Base-by-base conservation (phyloP, 176 grass and related monocot species). In the Paspalum notatum region DNA sequence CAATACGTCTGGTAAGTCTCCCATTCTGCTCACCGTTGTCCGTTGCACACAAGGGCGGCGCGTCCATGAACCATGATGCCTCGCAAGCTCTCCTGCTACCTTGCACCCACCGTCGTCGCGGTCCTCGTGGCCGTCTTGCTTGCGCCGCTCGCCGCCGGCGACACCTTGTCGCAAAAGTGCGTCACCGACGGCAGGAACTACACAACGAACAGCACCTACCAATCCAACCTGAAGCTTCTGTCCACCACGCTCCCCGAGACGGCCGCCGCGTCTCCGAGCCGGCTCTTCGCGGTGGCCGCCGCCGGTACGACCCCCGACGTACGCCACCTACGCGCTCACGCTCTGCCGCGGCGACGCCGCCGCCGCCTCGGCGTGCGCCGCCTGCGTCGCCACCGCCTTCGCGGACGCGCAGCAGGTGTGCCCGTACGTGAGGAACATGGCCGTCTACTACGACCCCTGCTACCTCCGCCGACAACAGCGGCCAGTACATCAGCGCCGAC, bases 311-410 rank as follows among this genome's bases (percentile, higher is more conserved):
- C 53, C 62, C 80, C n/a, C n/a, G n/a, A n/a, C 88, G 0, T 56
- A 90, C 66, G 63, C 11, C 2, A 66, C 83, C 72, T 90, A 64
- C 21, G 85, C 24, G 20, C 82, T 83, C 13, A 66, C 74, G 54
- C 85, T 91, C 60, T 91, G 89, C 79, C 88, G 88, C 63, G 84
- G 84, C 6, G 88, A 90, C 39, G 55, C 78, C 43, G 68, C 81
- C 8, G 71, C 77, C 72, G 7, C 5, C 1, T n/a, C n/a, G n/a
- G 24, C 52, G 21, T 90, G 88, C 85, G 56, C 71, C 43, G n/a
- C 18, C 44, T 90, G 88, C 59, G 58, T 90, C 56, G 40, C 40
- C 40, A 42, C 3, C 40, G 40, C 40, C 40, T 42, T 42, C 70
- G 17, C 2, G 57, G 24, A 76, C 49, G 46, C 54, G 71, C 41